A percentile compares a stretch with the other conserved stretches of the same genome.
Conservation (phyloP, 2,329 filamentous ascomycete genomes). For the Stemphylium beticola region DNA sequence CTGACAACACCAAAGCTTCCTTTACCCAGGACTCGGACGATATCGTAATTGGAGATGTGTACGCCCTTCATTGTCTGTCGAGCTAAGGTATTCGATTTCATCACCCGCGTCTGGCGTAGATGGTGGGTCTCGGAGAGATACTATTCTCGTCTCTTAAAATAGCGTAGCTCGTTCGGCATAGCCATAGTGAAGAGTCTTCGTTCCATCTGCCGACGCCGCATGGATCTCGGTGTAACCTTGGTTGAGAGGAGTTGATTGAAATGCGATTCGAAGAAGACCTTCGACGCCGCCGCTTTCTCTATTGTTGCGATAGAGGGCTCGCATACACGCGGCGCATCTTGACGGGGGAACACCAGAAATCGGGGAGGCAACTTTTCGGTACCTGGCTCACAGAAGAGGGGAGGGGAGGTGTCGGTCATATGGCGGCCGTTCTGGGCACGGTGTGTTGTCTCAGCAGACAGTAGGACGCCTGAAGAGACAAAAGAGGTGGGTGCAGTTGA, state of each 20-base stretch:
- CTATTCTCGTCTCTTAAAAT: conserved; percentile 64
- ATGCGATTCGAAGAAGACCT: conserved; percentile 84
- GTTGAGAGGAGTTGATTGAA: conserved; percentile 72
- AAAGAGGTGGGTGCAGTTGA: conserved; percentile 46
- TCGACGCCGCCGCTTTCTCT: conserved; percentile 79
- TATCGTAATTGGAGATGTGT: conserved; percentile 73
- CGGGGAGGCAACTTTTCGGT: conserved; percentile 24
- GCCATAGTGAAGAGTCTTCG: conserved; percentile 65
- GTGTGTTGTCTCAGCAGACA: conserved; percentile 39
- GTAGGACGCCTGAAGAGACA: conserved; percentile 39
- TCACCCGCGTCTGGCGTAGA: conserved; percentile 72
- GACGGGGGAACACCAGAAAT: conserved; percentile 42
- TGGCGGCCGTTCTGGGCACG: conserved; percentile 24
- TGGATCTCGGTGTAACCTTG: conserved; percentile 62
- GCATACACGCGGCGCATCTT: conserved; percentile 39
- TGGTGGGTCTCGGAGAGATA: conserved; percentile 72
- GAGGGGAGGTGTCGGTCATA: conserved; percentile 25
- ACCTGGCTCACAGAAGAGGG: conserved; percentile 17
- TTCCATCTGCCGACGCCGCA: conserved; percentile 69
- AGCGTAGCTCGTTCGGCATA: conserved; percentile 62
- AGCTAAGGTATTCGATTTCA: conserved; percentile 67
- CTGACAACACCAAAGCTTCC: conserved; percentile 94
- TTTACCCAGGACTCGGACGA: conserved; percentile 83
- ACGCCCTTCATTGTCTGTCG: conserved; percentile 58
- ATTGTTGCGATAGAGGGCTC: conserved; percentile 64